A percentile compares a stretch with the other conserved stretches of the same genome.
phyloP scores from a whole-genome alignment of 2,329 filamentous ascomycete species.

The Fusarium cicatricum region DNA sequence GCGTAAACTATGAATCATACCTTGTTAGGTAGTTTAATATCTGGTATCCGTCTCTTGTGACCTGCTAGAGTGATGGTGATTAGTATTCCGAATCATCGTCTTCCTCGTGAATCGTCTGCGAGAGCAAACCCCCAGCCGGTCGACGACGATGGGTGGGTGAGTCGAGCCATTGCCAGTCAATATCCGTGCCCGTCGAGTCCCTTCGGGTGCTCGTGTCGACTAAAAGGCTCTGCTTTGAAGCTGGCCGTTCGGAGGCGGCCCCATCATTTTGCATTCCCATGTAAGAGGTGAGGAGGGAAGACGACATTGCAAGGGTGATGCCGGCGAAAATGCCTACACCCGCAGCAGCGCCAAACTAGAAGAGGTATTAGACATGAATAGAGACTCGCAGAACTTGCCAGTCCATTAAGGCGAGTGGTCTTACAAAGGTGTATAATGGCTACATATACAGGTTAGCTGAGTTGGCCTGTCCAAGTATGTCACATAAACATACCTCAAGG shows the following conservation, averaged over 20 bases:
- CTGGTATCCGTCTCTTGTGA: neutral
- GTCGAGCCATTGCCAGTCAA: constrained; percentile 51
- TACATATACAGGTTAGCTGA: constrained; percentile 28
- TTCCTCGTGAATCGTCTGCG: constrained; percentile 77
- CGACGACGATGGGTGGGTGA: constrained; percentile 50
- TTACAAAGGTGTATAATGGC: constrained; percentile 56
- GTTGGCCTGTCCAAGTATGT: neutral
- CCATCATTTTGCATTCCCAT: constrained; percentile 53
- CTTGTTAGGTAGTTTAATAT: constrained; percentile 7
- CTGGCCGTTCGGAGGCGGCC: constrained; percentile 4
- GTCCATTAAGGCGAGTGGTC: constrained; percentile 3
- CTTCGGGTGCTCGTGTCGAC: constrained; percentile 24
- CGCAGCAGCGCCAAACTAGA: constrained; percentile 68
- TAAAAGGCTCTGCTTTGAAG: constrained; percentile 23
- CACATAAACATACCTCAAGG: constrained; percentile 47
- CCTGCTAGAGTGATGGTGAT: neutral
- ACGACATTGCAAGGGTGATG: constrained; percentile 64
- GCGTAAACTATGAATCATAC: constrained; percentile 16
- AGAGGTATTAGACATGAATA: neutral
- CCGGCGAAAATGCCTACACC: constrained; percentile 73
- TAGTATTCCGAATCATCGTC: constrained; percentile 64
- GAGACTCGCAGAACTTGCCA: neutral
- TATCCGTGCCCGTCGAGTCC: constrained; percentile 46
- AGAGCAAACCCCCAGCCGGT: constrained; percentile 60
- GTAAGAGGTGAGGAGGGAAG: constrained; percentile 61